Base-by-base conservation (phyloP, 306 rosid genomes). In the Citrullus amarus region DNA sequence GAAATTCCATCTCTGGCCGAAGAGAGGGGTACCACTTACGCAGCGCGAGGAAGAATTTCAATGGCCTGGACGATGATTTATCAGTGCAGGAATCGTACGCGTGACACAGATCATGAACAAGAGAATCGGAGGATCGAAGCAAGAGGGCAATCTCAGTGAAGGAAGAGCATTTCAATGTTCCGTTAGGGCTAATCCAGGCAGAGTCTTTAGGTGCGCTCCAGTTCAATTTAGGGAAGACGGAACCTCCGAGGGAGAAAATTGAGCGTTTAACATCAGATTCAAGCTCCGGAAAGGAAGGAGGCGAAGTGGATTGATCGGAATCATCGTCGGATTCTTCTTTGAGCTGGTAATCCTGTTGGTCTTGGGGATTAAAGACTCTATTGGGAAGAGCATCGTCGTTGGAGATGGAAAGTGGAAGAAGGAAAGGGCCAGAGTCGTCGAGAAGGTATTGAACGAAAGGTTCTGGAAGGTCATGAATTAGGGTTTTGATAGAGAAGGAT, bases 131-230 rank as follows among this genome's bases (percentile, higher is more conserved):
- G 4, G 96, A 88, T 20, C 88, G 76, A 51, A 93, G 82, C 82
- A 93, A 50, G 78, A 91, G 90, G 0, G 89, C 90, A 62, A 93
- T 89, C 87, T 93, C 98, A 67, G 87, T 83, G 81, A 93, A 88
- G 34, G 84, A 81, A 62, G 92, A 81, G 82, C 98, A 91, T 14
- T 82, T 57, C 60, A 90, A 89, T 22, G 74, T 85, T 28, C 90
- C 89, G 6, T 73, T 80, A 18, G 93, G 74, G 70, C 92, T 89
- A 41, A 93, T 91, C 97, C 96, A 93, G 32, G 93, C 88, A 9
- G 96, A 79, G 75, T 93, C 96, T 79, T 93, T 93, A 6, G 98
- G 98, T 28, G 98, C 92, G 76, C 91, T 90, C 98, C 97, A 90
- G 81, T 90, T 93, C 81, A 93, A 76, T 80, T 93, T 93, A 9